phyloP scores from a whole-genome alignment of 2,329 filamentous ascomycete species.

The Trichoderma atroviride region DNA sequence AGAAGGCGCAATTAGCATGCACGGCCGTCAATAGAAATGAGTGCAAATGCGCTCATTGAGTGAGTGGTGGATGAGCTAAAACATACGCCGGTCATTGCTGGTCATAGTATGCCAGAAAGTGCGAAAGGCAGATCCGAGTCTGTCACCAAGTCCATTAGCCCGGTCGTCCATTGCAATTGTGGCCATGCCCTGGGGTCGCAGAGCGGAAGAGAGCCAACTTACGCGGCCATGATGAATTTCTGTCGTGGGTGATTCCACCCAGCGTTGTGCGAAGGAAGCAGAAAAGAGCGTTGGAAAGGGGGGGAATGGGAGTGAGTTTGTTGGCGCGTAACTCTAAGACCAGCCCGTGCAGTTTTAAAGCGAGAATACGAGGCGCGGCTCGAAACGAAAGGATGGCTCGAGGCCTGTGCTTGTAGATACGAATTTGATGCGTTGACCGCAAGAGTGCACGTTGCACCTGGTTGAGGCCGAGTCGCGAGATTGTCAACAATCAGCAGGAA shows the following conservation, averaged over 20 bases:
- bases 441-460: background rate
- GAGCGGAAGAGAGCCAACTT: constrained; percentile 22
- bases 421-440: background rate
- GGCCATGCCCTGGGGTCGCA: background rate
- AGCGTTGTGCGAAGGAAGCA: background rate
- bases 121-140: constrained; percentile 73
- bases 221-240: constrained; percentile 30
- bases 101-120: constrained; percentile 95
- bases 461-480: background rate
- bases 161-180: constrained; percentile 4
- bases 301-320: constrained; percentile 8
- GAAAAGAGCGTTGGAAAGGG: background rate
- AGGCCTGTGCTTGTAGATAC: constrained; percentile 13
- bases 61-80: background rate
- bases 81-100: constrained; percentile 68
- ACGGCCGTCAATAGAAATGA: background rate
- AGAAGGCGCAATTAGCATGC: constrained; percentile 11
- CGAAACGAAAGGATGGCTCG: constrained; percentile 1
- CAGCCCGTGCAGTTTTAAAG: background rate
- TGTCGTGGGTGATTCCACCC: constrained; percentile 12
- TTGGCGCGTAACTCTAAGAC: constrained; percentile 21
- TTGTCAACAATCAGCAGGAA: background rate
- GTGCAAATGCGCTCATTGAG: background rate
- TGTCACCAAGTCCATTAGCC: constrained; percentile 36
- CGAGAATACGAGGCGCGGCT: background rate